A percentile compares a stretch with the other conserved stretches of the same genome.
Conservation (phyloP, 1,139 yeast species). For the Blastobotrys raffinosifermentans region DNA sequence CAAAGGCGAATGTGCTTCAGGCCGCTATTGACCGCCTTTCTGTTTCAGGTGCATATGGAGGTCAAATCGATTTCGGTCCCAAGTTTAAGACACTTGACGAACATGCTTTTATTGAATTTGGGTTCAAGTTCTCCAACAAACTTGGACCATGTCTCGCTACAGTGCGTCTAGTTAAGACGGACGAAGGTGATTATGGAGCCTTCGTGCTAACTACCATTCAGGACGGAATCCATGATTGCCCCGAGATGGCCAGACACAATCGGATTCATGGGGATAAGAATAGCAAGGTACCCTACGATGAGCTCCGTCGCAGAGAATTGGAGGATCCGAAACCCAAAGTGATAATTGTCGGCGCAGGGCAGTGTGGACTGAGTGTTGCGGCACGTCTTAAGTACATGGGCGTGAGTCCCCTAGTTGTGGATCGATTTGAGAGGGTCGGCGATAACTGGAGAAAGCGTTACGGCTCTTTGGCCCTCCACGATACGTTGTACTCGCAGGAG, state of each 20-base stretch:
- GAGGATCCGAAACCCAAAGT: slow-evolving; percentile 36
- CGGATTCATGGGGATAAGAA: slow-evolving; percentile 33
- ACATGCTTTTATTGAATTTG: slow-evolving; percentile 12
- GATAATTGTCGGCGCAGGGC: slow-evolving; percentile 43
- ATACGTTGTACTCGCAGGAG: slow-evolving; percentile 40
- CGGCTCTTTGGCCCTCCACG: slow-evolving; percentile 41
- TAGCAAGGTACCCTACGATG: slow-evolving; percentile 19
- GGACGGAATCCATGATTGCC: slow-evolving; percentile 33
- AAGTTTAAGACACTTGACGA: slow-evolving; percentile 12
- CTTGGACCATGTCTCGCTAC: slow-evolving; percentile 13
- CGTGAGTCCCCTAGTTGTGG: slow-evolving; percentile 36
- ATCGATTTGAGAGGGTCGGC: slow-evolving; percentile 36
- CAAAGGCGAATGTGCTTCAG: slow-evolving; percentile 16
- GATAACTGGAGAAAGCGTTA: slow-evolving; percentile 45
- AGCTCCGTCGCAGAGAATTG: slow-evolving; percentile 8
- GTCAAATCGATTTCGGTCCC: slow-evolving; percentile 9
- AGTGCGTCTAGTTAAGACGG: slow-evolving; percentile 16
- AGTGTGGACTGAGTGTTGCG: slow-evolving; percentile 40
- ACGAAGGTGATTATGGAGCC: slow-evolving; percentile 30
- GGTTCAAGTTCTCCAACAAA: slow-evolving; percentile 13
- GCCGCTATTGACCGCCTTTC: slow-evolving; percentile 17
- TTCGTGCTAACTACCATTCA: slow-evolving; percentile 34
- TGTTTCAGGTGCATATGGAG: slow-evolving; percentile 11
- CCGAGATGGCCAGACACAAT: slow-evolving; percentile 31
- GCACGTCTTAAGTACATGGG: slow-evolving; percentile 41